These are phyloP conservation scores for Tagetes erecta DNA, from an alignment of 129 eudicot species.

Conservation along the genomic window DNA sequence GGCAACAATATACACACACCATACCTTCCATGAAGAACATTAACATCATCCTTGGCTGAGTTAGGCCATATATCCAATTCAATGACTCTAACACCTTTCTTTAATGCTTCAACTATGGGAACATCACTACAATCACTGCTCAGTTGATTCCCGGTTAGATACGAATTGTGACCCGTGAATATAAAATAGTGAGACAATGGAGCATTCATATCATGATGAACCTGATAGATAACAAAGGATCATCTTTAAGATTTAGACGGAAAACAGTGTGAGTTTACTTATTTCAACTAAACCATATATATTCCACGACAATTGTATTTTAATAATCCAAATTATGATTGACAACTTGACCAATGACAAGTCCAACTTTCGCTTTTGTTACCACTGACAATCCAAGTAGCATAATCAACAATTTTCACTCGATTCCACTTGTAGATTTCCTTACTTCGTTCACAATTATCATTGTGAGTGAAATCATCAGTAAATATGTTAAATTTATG, in stretches of 20 bases:
- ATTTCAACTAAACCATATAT: neutral
- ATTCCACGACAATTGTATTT: no score
- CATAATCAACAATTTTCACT: no score
- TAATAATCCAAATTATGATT: no score
- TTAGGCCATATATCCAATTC: conserved; percentile 99
- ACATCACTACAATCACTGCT: conserved; percentile 95
- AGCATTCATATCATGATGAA: conserved; percentile 82
- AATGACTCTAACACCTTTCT: conserved; percentile 79
- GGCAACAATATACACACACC: conserved; percentile 19
- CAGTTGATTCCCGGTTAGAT: conserved; percentile 90
- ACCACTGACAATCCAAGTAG: no score
- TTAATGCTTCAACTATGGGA: conserved; percentile 74
- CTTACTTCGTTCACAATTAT: no score
- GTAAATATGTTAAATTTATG: no score
- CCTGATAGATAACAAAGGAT: conserved; percentile 44
- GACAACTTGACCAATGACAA: no score
- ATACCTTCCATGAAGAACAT: conserved; percentile 97
- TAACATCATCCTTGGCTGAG: conserved; percentile 66
- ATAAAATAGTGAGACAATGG: conserved; percentile 94
- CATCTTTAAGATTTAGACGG: neutral
- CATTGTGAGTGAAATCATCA: no score
- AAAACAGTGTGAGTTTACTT: neutral
- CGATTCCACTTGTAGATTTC: no score
- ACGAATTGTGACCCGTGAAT: conserved; percentile 93
- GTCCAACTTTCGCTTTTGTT: no score